These are phyloP conservation scores for Fusarium sp. DNA, from an alignment of 2,329 filamentous ascomycete genomes.

Conservation along the genomic window DNA sequence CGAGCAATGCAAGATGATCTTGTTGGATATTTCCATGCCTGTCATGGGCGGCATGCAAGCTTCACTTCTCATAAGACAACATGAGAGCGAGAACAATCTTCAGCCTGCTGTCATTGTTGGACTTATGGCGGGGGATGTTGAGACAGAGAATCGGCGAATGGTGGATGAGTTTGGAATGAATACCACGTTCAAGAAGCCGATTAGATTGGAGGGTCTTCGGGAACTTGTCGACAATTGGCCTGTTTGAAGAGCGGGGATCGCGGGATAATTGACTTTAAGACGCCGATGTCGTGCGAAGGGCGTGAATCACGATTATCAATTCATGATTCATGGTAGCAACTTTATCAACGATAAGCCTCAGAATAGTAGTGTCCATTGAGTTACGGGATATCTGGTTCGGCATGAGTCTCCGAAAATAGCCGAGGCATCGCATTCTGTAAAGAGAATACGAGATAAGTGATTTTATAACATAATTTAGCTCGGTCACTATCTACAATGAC, in stretches of 20 bases:
- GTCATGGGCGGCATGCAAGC: conserved; percentile 6
- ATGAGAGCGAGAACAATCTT: neutral
- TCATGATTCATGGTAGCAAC: neutral
- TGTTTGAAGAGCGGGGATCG: neutral
- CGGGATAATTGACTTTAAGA: neutral
- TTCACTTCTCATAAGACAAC: neutral
- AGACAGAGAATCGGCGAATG: neutral
- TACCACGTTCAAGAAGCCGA: neutral
- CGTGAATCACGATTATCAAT: neutral
- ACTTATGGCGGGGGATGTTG: neutral
- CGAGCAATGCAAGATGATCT: neutral
- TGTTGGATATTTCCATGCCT: conserved; percentile 12
- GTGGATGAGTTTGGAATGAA: neutral
- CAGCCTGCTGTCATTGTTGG: conserved; percentile 1
- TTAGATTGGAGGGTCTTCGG: neutral
- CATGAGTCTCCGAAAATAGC: neutral
- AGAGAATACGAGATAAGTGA: neutral
- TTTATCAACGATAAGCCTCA: neutral
- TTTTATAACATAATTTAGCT: neutral
- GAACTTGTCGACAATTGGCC: neutral
- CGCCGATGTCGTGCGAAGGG: neutral
- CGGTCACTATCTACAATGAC: neutral
- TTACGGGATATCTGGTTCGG: neutral
- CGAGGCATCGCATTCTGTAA: neutral
- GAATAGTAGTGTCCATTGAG: neutral